These are phyloP conservation scores for Xerocomellus chrysenteron DNA, from an alignment of 768 basidiomycete species.

Conservation along the genomic window DNA sequence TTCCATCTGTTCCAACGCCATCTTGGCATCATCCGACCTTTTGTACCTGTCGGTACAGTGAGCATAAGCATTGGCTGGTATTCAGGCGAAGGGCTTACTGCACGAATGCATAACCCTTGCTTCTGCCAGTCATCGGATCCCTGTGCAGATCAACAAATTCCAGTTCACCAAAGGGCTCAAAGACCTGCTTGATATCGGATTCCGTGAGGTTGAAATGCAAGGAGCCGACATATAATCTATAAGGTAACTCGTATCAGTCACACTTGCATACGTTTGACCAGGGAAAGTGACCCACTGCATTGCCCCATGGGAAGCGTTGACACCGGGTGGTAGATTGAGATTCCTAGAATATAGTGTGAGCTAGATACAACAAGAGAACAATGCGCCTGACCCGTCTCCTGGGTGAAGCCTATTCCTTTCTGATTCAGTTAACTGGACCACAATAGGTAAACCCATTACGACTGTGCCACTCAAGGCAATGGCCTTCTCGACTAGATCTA, in stretches of 20 bases:
- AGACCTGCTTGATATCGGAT: conserved; percentile 97
- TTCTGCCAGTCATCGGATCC: conserved; percentile 91
- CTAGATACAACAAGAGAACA: conserved; percentile 1
- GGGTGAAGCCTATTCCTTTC: conserved; percentile 90
- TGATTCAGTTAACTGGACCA: conserved; percentile 95
- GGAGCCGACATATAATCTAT: conserved; percentile 93
- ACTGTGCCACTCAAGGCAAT: conserved; percentile 88
- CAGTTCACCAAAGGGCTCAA: conserved; percentile 97
- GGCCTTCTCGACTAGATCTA: conserved; percentile 91
- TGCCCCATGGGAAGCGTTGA: conserved; percentile 74
- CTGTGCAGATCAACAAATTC: conserved; percentile 98
- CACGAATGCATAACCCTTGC: conserved; percentile 97
- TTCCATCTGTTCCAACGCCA: conserved; percentile 99
- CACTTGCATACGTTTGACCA: conserved; percentile 12
- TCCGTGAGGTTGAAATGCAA: conserved; percentile 96
- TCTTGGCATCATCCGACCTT: conserved; percentile 88
- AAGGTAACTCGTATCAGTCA: conserved; percentile 7
- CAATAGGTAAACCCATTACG: conserved; percentile 97
- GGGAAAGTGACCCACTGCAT: conserved; percentile 67
- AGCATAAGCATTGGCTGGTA: not conserved
- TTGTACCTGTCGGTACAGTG: conserved; percentile 62
- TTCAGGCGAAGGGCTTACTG: conserved; percentile 58
- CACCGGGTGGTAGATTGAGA: conserved; percentile 81
- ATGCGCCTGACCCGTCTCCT: conserved; percentile 70
- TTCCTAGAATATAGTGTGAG: conserved; percentile 46